Conservation (phyloP, 352 stramenopile species). For the Phytopythium cucurbitacearum region DNA sequence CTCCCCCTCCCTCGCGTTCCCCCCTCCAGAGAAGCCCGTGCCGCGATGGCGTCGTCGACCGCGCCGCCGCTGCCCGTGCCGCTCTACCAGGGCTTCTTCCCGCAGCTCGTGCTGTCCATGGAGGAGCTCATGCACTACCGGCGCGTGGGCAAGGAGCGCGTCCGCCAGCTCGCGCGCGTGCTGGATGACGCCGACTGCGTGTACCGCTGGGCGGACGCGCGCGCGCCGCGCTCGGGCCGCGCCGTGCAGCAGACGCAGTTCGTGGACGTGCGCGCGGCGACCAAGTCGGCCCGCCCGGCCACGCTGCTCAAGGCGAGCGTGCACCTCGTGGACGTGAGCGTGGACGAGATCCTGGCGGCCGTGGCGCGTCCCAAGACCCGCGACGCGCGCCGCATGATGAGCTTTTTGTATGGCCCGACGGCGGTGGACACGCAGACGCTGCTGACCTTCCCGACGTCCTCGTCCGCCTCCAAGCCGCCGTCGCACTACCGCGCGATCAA, state of each 20-base stretch:
- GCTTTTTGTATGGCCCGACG: slow-evolving; percentile 41
- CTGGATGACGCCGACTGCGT: slow-evolving; percentile 69
- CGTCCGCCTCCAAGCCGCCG: slow-evolving; percentile 19
- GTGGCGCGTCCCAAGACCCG: slow-evolving; percentile 53
- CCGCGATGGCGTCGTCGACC: slow-evolving; percentile 8
- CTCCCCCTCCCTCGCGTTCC: background rate
- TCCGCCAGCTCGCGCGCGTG: slow-evolving; percentile 60
- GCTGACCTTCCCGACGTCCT: slow-evolving; percentile 58
- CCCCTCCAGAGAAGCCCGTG: background rate
- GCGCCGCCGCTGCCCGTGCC: slow-evolving; percentile 37
- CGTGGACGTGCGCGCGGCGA: slow-evolving; percentile 46
- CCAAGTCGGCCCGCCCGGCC: slow-evolving; percentile 30
- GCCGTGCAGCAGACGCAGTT: slow-evolving; percentile 50
- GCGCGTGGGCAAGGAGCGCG: slow-evolving; percentile 59
- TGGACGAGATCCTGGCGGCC: slow-evolving; percentile 58
- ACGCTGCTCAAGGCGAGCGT: slow-evolving; percentile 61
- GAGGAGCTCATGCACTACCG: slow-evolving; percentile 76
- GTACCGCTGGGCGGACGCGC: slow-evolving; percentile 58
- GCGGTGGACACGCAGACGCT: slow-evolving; percentile 67
- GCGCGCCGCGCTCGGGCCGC: slow-evolving; percentile 14
- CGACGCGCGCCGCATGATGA: slow-evolving; percentile 46
- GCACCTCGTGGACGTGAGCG: slow-evolving; percentile 51
- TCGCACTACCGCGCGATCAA: slow-evolving; percentile 66
- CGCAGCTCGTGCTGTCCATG: slow-evolving; percentile 63
- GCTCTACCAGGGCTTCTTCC: slow-evolving; percentile 72